phyloP scores from a whole-genome alignment of 2,329 filamentous ascomycete genomes.

The Ophiostoma pallidulum region DNA sequence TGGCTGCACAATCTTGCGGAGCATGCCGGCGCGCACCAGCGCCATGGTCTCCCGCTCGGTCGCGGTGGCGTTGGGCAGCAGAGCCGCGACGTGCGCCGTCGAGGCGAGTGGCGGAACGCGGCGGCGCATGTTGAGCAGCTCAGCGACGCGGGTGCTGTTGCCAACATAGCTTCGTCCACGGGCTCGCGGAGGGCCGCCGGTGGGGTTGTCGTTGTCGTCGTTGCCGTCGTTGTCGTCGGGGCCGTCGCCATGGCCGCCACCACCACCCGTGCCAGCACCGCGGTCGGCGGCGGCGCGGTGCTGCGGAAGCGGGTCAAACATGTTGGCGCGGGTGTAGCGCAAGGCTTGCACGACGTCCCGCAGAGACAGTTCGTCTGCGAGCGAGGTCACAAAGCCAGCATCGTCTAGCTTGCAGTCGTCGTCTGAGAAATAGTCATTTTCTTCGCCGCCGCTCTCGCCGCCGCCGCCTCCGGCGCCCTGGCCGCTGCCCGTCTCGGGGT shows the following conservation, averaged over 20 bases:
- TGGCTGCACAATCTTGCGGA: constrained; percentile 52
- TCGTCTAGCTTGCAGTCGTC: constrained; percentile 45
- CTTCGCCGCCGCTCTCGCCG: constrained; percentile 18
- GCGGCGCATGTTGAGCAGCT: constrained; percentile 52
- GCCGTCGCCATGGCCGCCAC: background rate
- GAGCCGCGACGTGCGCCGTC: constrained; percentile 54
- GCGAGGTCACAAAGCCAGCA: constrained; percentile 43
- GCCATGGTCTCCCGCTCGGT: constrained; percentile 60
- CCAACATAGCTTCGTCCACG: too few relatives aligned
- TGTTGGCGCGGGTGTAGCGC: constrained; percentile 47
- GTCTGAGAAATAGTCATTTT: constrained; percentile 23
- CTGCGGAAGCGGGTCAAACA: constrained; percentile 57
- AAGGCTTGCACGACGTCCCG: constrained; percentile 57
- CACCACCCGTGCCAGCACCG: background rate
- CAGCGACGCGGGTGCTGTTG: constrained; percentile 39
- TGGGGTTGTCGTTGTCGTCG: background rate
- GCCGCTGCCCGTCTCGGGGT: background rate
- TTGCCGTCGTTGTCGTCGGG: background rate
- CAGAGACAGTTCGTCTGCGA: constrained; percentile 47
- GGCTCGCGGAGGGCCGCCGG: background rate
- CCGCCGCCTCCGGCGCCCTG: background rate
- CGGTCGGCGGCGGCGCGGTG: background rate
- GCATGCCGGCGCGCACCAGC: constrained; percentile 44
- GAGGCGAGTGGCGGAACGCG: constrained; percentile 55
- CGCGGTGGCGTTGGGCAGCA: constrained; percentile 51